A percentile compares a stretch with the other conserved stretches of the same genome.
phyloP scores from a whole-genome alignment of 2,329 filamentous ascomycete species.

The Alternaria sp. region DNA sequence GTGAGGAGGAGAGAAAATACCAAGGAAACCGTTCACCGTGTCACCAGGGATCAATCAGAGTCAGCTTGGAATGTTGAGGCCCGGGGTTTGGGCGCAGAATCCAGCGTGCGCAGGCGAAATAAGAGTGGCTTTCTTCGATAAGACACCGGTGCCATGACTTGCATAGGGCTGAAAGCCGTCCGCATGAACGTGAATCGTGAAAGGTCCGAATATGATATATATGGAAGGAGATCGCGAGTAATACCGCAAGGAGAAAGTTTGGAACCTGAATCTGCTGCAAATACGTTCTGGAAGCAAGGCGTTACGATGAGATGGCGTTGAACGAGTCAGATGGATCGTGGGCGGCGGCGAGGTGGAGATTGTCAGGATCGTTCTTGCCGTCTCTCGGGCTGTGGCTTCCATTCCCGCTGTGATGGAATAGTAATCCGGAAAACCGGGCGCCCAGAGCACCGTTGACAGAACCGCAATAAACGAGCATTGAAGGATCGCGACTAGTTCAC shows the following conservation, averaged over 20 bases:
- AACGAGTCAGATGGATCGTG: neutral
- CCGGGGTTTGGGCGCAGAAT: neutral
- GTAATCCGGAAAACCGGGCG: neutral
- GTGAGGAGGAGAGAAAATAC: neutral
- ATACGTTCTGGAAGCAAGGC: neutral
- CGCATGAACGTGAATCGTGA: neutral
- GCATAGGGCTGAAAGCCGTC: constrained; percentile 1
- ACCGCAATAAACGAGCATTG: neutral
- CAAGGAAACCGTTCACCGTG: neutral
- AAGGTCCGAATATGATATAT: neutral
- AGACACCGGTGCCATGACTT: neutral
- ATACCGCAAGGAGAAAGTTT: neutral
- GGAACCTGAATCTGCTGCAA: neutral
- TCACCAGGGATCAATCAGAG: neutral
- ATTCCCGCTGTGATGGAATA: neutral
- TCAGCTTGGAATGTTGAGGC: neutral
- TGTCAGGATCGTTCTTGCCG: neutral
- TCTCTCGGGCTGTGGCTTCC: neutral
- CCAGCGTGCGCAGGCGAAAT: neutral
- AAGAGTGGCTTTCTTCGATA: neutral
- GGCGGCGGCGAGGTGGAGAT: neutral
- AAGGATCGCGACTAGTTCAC: neutral
- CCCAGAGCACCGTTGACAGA: neutral
- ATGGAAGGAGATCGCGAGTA: neutral
- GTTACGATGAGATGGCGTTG: neutral